Conservation (phyloP, 805 yeast species). For the Peterozyma toletana region DNA sequence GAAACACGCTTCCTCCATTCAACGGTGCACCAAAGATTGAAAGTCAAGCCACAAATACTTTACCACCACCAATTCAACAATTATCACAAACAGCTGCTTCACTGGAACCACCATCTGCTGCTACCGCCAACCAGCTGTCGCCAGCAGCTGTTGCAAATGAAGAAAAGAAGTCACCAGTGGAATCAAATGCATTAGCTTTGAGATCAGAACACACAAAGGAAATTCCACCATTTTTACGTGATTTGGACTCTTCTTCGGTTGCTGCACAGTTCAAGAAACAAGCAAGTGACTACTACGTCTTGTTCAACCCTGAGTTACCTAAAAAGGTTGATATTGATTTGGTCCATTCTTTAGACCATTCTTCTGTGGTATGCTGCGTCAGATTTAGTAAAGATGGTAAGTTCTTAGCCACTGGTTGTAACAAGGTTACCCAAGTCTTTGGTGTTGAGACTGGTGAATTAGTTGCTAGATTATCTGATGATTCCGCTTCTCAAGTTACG, state of each 20-base stretch:
- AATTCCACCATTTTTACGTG: slow-evolving; percentile 74
- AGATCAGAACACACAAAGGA: slow-evolving; percentile 59
- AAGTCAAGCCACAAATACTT: slow-evolving; percentile 8
- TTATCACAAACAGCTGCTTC: slow-evolving; percentile 14
- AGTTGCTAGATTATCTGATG: slow-evolving; percentile 82
- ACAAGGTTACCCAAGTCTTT: slow-evolving; percentile 90
- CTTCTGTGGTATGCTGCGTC: slow-evolving; percentile 95
- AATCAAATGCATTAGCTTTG: slow-evolving; percentile 22
- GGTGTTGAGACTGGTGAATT: slow-evolving; percentile 88
- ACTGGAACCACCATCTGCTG: slow-evolving; percentile 9
- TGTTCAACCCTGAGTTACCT: slow-evolving; percentile 84
- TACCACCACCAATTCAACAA: slow-evolving; percentile 18
- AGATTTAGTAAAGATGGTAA: slow-evolving; percentile 88
- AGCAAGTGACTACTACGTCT: slow-evolving; percentile 76
- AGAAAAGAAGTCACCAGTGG: slow-evolving; percentile 14
- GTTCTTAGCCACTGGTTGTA: slow-evolving; percentile 93
- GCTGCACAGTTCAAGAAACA: slow-evolving; percentile 75
- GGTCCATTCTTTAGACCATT: slow-evolving; percentile 85
- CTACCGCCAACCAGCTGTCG: slow-evolving; percentile 9
- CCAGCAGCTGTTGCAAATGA: slow-evolving; percentile 12
- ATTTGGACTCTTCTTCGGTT: slow-evolving; percentile 72
- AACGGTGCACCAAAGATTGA: slow-evolving; percentile 7
- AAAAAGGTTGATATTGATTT: slow-evolving; percentile 76
- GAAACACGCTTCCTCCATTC: background rate
- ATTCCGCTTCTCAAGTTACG: slow-evolving; percentile 37